Conservation (phyloP, 1,284 basidiomycete genomes). For the Fomitopsis pinicola region DNA sequence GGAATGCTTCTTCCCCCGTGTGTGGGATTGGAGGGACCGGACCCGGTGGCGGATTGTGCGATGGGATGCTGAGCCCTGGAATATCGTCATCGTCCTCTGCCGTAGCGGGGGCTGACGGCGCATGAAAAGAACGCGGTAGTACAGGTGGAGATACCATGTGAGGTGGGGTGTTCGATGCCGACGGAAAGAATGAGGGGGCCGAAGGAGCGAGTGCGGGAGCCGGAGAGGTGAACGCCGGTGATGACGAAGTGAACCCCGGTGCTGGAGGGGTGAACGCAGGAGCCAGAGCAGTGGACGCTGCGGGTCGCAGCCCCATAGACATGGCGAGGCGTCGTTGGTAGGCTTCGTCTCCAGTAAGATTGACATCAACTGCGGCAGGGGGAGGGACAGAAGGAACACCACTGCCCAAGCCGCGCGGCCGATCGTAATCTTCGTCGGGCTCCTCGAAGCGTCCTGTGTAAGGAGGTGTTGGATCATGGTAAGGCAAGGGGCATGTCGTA, state of each 20-base stretch:
- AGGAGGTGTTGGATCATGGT: background rate
- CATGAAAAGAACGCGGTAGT: conserved; percentile 6
- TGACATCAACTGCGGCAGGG: conserved; percentile 24
- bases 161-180: background rate
- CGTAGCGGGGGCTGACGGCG: conserved; percentile 13
- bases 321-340: conserved; percentile 53
- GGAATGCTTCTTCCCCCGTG: conserved; percentile 70
- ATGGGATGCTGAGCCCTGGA: conserved; percentile 22
- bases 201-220: conserved; percentile 4
- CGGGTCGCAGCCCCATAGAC: conserved; percentile 29
- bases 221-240: conserved; percentile 4
- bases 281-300: conserved; percentile 5
- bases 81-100: conserved; percentile 26
- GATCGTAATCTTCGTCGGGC: conserved; percentile 47
- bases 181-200: background rate
- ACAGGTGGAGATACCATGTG: background rate
- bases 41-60: conserved; percentile 11
- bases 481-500: background rate
- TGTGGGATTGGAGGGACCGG: conserved; percentile 28
- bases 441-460: conserved; percentile 54
- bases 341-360: conserved; percentile 54
- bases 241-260: background rate
- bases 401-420: conserved; percentile 28
- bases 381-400: conserved; percentile 24
- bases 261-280: conserved; percentile 6